These are phyloP conservation scores for Lactarius indigo DNA, from an alignment of 768 basidiomycete genomes.

Conservation along the genomic window DNA sequence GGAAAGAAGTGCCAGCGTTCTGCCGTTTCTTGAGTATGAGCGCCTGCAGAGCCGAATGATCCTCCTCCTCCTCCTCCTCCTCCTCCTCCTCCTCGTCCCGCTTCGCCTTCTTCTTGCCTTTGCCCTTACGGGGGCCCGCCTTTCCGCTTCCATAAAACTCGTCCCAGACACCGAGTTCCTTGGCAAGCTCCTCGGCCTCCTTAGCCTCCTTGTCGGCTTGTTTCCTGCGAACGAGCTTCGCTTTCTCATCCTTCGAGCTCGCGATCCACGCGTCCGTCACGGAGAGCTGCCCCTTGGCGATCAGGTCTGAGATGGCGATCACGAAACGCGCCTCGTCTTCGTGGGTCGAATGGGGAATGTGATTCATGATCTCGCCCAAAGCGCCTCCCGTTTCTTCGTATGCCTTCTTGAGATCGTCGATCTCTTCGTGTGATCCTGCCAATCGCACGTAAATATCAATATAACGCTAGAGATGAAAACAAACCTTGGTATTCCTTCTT, in stretches of 20 bases:
- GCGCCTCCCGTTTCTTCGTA: slow-evolving; percentile 72
- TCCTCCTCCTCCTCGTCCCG: slow-evolving; percentile 35
- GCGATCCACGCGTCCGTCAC: slow-evolving; percentile 60
- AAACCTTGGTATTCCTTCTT: slow-evolving; percentile 92
- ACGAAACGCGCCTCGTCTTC: slow-evolving; percentile 88
- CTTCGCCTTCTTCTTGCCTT: slow-evolving; percentile 47
- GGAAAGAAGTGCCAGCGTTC: slow-evolving; percentile 65
- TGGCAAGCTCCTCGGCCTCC: slow-evolving; percentile 82
- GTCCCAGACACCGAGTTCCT: slow-evolving; percentile 90
- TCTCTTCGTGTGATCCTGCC: slow-evolving; percentile 82
- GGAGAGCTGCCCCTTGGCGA: slow-evolving; percentile 57
- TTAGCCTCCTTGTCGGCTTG: slow-evolving; percentile 72
- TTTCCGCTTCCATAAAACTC: slow-evolving; percentile 85
- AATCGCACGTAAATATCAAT: background rate
- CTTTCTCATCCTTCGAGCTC: slow-evolving; percentile 76
- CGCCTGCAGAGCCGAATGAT: slow-evolving; percentile 69
- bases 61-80: slow-evolving; percentile 53
- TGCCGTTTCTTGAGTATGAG: slow-evolving; percentile 77
- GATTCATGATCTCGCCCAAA: slow-evolving; percentile 75
- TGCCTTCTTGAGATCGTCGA: slow-evolving; percentile 69
- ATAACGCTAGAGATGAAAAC: slow-evolving; percentile 9
- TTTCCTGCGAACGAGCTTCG: slow-evolving; percentile 67
- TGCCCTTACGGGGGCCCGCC: slow-evolving; percentile 52
- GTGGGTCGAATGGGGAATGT: slow-evolving; percentile 80
- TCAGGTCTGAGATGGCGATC: slow-evolving; percentile 58